Base-by-base conservation (phyloP, 768 basidiomycete genomes). In the Dacryopinax spathularia region DNA sequence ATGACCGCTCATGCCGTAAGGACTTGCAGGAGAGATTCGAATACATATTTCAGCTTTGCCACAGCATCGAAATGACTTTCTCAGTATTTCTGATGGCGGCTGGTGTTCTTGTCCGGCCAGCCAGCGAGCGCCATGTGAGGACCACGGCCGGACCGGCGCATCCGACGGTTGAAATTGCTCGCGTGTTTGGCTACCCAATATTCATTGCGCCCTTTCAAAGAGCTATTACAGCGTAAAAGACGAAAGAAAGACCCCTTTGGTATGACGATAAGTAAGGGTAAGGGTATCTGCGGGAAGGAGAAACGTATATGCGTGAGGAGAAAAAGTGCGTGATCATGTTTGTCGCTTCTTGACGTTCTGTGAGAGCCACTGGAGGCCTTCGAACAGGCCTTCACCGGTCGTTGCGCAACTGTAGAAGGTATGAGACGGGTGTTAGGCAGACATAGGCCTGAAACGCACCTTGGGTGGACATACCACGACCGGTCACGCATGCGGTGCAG, bases 381-480 rank as follows among this genome's bases (percentile, higher is more conserved):
- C 95, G 69, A 97, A 95, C 18, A 98, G 80, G 63, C 95, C 95
- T 74, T 97, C 95, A 33, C 95, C 95, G 29, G 92, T 93, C 31
- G 92, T 94, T 18, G 93, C 93, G 72, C 93, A 96, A 76, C 93
- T 96, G 66, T 9, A 18, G 62, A 34, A 25, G 39, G 22, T 34
- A 62, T 16, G 36, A 41, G 33, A 7, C 31, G 33, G 48, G 36
- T 33, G 27, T 13, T 25, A 39, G 43, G 20, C 12, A 22, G 1
- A 31, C 33, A 39, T 13, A 27, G 34, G 12, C 33, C 25, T 61
- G 63, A 16, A 39, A 75, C 83, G 69, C 75, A 95, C 89, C 93
- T 96, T 60, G 95, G 95, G 77, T 98, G 95, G 62, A 97, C 94
- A 82, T 97, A 98, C 95, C 95, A 98, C 74, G 89, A 92, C 65